These are phyloP conservation scores for Boletales sp. DNA, from an alignment of 768 basidiomycete species.

Conservation along the genomic window DNA sequence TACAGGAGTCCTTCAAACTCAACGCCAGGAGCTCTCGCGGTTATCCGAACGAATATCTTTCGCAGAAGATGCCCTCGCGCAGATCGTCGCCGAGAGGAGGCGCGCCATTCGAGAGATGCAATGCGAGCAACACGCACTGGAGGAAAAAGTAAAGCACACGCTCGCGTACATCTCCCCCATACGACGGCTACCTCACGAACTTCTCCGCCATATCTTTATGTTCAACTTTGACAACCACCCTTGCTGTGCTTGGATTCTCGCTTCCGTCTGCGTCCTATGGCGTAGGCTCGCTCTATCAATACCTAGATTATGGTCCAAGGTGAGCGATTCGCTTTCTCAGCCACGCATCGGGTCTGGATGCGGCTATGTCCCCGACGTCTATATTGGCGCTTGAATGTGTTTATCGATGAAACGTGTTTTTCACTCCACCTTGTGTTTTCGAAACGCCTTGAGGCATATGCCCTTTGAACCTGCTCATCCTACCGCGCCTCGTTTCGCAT, in stretches of 20 bases:
- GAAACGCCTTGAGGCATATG: conserved; percentile 1
- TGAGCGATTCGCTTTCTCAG: conserved; percentile 32
- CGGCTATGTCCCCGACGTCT: conserved; percentile 1
- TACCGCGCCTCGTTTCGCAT: background rate
- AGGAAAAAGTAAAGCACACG: conserved; percentile 46
- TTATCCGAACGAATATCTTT: conserved; percentile 47
- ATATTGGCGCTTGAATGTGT: conserved; percentile 16
- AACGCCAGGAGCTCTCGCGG: conserved; percentile 21
- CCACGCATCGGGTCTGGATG: background rate
- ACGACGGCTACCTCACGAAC: conserved; percentile 63
- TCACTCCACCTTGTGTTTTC: background rate
- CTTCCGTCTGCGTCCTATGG: conserved; percentile 68
- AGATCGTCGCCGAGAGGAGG: conserved; percentile 54
- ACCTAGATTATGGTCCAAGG: conserved; percentile 76
- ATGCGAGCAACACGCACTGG: conserved; percentile 43
- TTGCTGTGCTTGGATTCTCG: conserved; percentile 74
- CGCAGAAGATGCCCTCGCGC: conserved; percentile 54
- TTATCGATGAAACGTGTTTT: conserved; percentile 16
- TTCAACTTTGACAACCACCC: conserved; percentile 66
- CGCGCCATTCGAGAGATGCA: conserved; percentile 53
- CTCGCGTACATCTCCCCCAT: conserved; percentile 72
- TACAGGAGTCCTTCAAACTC: conserved; percentile 39
- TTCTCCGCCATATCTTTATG: conserved; percentile 71
- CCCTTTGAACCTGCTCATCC: background rate
- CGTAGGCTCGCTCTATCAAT: conserved; percentile 60